Percentiles rank a stretch among this genome's conserved stretches.
Conservation (phyloP, 305 asterid species). For the Rubia tinctorum region DNA sequence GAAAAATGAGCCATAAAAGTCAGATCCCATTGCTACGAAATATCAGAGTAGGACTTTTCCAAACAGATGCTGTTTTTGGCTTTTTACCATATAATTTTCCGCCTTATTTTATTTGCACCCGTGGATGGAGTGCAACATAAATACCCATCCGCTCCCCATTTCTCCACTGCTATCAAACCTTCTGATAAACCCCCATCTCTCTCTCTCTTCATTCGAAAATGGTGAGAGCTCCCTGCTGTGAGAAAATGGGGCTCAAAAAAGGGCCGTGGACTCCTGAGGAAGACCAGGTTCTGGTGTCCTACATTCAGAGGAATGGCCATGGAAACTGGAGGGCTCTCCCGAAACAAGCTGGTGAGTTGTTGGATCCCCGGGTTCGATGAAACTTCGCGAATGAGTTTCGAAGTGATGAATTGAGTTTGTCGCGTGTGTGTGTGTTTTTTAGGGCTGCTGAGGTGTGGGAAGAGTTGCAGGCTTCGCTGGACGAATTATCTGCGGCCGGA, state of each 20-base stretch:
- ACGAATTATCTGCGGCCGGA: constrained; percentile 76
- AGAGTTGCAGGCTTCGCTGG: constrained; percentile 93
- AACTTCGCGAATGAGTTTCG: neutral
- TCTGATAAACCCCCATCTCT: neutral
- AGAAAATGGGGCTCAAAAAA: constrained; percentile 81
- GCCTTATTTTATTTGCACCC: neutral
- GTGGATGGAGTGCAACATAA: constrained; percentile 27
- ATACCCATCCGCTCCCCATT: constrained; percentile 36
- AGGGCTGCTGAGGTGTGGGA: constrained; percentile 87
- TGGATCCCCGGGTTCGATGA: neutral
- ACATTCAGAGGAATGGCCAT: constrained; percentile 64
- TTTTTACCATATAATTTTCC: neutral
- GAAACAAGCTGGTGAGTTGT: constrained; percentile 64
- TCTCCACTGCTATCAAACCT: constrained; percentile 21
- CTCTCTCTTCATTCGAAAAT: constrained; percentile 23
- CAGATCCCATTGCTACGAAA: constrained; percentile 44
- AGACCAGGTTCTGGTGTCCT: constrained; percentile 65
- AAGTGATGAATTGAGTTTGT: too few species aligned
- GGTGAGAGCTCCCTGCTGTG: constrained; percentile 96
- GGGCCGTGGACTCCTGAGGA: constrained; percentile 95
- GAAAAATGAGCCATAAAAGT: neutral
- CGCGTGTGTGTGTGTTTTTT: too few species aligned
- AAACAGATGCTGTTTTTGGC: constrained; percentile 33
- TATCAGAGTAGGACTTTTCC: constrained; percentile 26
- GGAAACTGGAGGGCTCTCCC: constrained; percentile 94